A percentile compares a stretch with the other conserved stretches of the same genome.
These are phyloP conservation scores for Hypoxylon sp. DNA, from an alignment of 2,329 filamentous ascomycete genomes.

Conservation along the genomic window DNA sequence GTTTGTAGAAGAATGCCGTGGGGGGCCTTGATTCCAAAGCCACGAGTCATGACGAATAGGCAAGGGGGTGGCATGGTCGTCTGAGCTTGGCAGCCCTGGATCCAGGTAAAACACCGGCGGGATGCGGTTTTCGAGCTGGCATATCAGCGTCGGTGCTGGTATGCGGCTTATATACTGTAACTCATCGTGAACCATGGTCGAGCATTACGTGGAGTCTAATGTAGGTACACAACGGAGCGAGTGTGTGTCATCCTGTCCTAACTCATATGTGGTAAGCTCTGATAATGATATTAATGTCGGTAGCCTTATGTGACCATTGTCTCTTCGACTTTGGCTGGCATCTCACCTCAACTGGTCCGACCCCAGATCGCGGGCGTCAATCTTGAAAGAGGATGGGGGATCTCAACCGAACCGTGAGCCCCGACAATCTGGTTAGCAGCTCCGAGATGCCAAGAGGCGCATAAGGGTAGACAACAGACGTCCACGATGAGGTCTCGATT, in stretches of 20 bases:
- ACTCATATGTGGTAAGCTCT: constrained; percentile 35
- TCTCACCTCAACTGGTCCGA: constrained; percentile 34
- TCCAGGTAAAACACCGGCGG: constrained; percentile 39
- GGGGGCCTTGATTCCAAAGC: constrained; percentile 23
- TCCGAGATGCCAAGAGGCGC: constrained; percentile 28
- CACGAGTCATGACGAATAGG: constrained; percentile 29
- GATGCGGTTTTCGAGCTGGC: constrained; percentile 27
- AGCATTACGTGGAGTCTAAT: constrained; percentile 37
- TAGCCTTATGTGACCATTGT: constrained; percentile 39
- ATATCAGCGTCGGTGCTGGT: constrained; percentile 34
- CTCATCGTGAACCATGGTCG: constrained; percentile 41
- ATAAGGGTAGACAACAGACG: constrained; percentile 10
- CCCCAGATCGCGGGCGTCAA: constrained; percentile 40
- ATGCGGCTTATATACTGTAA: constrained; percentile 42
- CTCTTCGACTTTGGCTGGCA: constrained; percentile 32
- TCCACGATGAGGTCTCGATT: constrained; percentile 8
- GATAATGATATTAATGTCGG: constrained; percentile 35
- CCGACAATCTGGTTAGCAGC: constrained; percentile 28
- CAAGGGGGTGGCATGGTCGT: constrained; percentile 28
- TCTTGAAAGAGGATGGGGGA: constrained; percentile 35
- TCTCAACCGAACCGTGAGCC: constrained; percentile 38
- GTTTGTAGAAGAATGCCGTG: constrained; percentile 37
- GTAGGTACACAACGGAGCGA: constrained; percentile 35
- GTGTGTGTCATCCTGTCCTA: constrained; percentile 33
- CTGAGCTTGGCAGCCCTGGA: constrained; percentile 36